Percentiles rank a stretch among this genome's conserved stretches.
Conservation (phyloP, 2,329 filamentous ascomycete species). For the Phaeosphaeriaceae sp. region DNA sequence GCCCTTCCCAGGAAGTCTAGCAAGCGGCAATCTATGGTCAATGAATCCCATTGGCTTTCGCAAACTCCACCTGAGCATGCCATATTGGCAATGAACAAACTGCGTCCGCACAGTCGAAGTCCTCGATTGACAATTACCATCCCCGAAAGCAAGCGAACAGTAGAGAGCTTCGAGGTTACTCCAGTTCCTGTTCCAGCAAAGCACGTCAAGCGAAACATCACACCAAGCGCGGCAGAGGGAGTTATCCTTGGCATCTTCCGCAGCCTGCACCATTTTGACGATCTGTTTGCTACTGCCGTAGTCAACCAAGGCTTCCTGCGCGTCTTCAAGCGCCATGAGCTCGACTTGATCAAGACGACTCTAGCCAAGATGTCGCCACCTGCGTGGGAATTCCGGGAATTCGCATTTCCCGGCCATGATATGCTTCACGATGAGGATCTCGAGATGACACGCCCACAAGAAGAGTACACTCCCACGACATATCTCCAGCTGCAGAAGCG, state of each 20-base stretch:
- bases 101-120: conserved; percentile 16
- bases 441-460: conserved; percentile 55
- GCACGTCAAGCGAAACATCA: conserved; percentile 43
- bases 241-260: conserved; percentile 61
- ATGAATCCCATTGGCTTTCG: conserved; percentile 27
- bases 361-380: conserved; percentile 62
- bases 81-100: conserved; percentile 34
- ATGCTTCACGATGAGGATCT: conserved; percentile 49
- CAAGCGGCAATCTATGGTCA: conserved; percentile 44
- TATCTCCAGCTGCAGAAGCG: conserved; percentile 61
- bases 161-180: conserved; percentile 28
- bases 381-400: conserved; percentile 67
- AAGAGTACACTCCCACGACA: conserved; percentile 60
- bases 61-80: conserved; percentile 39
- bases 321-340: conserved; percentile 64
- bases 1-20: conserved; percentile 51
- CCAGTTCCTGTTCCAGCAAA: conserved; percentile 26
- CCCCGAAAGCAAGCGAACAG: conserved; percentile 26
- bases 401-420: conserved; percentile 59
- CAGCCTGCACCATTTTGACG: conserved; percentile 57
- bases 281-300: conserved; percentile 62
- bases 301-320: conserved; percentile 64
- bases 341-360: conserved; percentile 60
- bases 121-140: conserved; percentile 34
- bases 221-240: conserved; percentile 54